Percentiles rank a stretch among this genome's conserved stretches.
Conservation (phyloP, 2,329 filamentous ascomycete species). For the Alternaria gaisen region DNA sequence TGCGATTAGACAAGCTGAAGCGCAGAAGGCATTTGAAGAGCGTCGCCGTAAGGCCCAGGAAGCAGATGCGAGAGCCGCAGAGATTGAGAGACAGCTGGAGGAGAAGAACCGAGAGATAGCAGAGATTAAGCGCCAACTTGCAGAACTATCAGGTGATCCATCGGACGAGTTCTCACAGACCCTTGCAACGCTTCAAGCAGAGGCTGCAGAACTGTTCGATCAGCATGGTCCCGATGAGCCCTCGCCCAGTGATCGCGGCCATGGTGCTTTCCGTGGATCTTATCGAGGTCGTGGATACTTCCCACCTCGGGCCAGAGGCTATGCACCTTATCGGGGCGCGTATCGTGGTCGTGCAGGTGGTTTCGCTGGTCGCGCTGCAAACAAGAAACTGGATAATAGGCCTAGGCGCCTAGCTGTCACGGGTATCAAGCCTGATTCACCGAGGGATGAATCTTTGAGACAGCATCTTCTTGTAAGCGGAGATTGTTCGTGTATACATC, state of each 20-base stretch:
- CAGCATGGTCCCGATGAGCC: slow-evolving; percentile 56
- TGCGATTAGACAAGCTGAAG: slow-evolving; percentile 72
- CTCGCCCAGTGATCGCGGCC: slow-evolving; percentile 13
- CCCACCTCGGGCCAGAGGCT: slow-evolving; percentile 19
- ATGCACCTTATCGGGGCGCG: slow-evolving; percentile 48
- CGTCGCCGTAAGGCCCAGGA: slow-evolving; percentile 70
- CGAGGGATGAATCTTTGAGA: slow-evolving; percentile 72
- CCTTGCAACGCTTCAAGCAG: slow-evolving; percentile 38
- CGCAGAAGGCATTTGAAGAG: slow-evolving; percentile 73
- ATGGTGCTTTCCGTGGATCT: slow-evolving; percentile 37
- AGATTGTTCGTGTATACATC: neutral
- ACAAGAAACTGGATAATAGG: slow-evolving; percentile 75
- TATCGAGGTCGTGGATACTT: slow-evolving; percentile 54
- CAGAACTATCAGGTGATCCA: slow-evolving; percentile 53
- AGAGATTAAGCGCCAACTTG: slow-evolving; percentile 69
- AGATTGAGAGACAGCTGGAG: slow-evolving; percentile 70
- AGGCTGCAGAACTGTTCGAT: slow-evolving; percentile 73
- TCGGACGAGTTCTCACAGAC: slow-evolving; percentile 28
- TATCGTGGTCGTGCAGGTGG: slow-evolving; percentile 54
- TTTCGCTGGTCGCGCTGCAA: slow-evolving; percentile 53
- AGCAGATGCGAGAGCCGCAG: slow-evolving; percentile 68
- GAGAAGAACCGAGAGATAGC: slow-evolving; percentile 72
- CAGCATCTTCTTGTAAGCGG: slow-evolving; percentile 68
- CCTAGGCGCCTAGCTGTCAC: slow-evolving; percentile 72
- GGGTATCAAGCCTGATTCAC: slow-evolving; percentile 69